These are phyloP conservation scores for Rhizopogon vulgaris DNA, from an alignment of 768 basidiomycete genomes.

Conservation along the genomic window DNA sequence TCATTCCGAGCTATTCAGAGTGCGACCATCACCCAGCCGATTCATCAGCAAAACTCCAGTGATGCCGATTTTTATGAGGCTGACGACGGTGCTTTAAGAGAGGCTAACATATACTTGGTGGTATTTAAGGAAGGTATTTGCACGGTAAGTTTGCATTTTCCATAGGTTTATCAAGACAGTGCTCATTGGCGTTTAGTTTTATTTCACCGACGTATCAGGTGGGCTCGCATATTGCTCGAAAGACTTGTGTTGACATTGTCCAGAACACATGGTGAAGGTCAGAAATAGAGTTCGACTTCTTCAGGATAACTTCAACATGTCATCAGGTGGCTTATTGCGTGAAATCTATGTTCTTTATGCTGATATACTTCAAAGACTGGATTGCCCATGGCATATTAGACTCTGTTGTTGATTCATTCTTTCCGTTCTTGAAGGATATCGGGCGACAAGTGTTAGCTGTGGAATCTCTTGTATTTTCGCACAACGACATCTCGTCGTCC, in stretches of 20 bases:
- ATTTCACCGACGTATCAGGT: conserved; percentile 82
- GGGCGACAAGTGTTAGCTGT: conserved; percentile 76
- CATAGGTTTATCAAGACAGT: neutral
- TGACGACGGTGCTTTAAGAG: conserved; percentile 49
- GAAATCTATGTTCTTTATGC: neutral
- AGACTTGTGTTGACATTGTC: conserved; percentile 2
- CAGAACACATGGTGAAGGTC: conserved; percentile 75
- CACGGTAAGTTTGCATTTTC: conserved; percentile 39
- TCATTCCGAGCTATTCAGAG: conserved; percentile 80
- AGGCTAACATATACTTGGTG: conserved; percentile 82
- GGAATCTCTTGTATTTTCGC: conserved; percentile 59
- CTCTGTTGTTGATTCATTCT: conserved; percentile 91
- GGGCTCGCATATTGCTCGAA: neutral
- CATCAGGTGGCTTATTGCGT: conserved; percentile 49
- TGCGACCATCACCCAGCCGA: conserved; percentile 34
- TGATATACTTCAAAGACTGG: conserved; percentile 55
- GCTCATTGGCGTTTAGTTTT: conserved; percentile 50
- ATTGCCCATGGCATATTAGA: conserved; percentile 90
- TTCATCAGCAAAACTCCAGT: conserved; percentile 24
- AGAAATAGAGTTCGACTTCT: conserved; percentile 61
- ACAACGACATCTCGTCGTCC: conserved; percentile 4
- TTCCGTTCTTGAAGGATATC: conserved; percentile 76
- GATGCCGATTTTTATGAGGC: conserved; percentile 21
- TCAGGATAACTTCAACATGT: conserved; percentile 58
- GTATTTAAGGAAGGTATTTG: conserved; percentile 88